Base-by-base conservation (phyloP, 805 yeast genomes). In the Starmera dryadoides region DNA sequence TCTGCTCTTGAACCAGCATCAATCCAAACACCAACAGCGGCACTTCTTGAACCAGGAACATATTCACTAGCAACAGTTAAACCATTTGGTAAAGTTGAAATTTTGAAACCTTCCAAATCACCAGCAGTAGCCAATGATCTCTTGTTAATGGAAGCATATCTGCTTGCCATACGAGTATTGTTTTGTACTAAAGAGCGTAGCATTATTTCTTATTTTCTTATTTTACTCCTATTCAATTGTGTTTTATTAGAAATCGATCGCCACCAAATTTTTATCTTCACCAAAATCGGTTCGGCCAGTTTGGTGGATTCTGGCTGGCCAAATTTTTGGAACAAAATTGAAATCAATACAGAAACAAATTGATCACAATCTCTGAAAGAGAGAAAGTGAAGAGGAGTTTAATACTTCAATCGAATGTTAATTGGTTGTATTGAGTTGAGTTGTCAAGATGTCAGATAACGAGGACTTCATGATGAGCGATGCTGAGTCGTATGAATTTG, bases 1-100 rank as follows among this genome's bases (percentile, higher is more conserved):
- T 93, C 99, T 4, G 98, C 98, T 45, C 99, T 73, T 3, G 97
- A 89, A 3, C 99, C 99, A 31, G 98, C 96, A 63, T 93, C 96
- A 45, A 93, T 88, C 91, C 96, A 94, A 40, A 93, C 91, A 3
- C 98, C 98, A 12, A 93, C 96, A 2, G 98, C 93, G 44, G 98
- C 98, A 33, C 97, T 88, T 50, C 82, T 73, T 7, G 94, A 81
- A 45, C 84, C 81, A 10, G 98, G 98, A 58, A 85, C 77, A 33
- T 71, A 56, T 59, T 93, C 98, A 34, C 94, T 75, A 39, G 98
- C 98, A 30, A 91, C 96, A 0, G 97, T 91, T 33, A 93, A 64
- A 3, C 99, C 99, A 58, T 93, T 93, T n/a, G 81, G 68, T 38
- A 93, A 69, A 3, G 81, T 77, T 2, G 96, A 77, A 9, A 88